Evolutionary conservation across 768 basidiomycete genomes (phyloP), one percentile per base, ranked within the genome.

Genomic region (Panaeolus papilionaceus): DNA sequence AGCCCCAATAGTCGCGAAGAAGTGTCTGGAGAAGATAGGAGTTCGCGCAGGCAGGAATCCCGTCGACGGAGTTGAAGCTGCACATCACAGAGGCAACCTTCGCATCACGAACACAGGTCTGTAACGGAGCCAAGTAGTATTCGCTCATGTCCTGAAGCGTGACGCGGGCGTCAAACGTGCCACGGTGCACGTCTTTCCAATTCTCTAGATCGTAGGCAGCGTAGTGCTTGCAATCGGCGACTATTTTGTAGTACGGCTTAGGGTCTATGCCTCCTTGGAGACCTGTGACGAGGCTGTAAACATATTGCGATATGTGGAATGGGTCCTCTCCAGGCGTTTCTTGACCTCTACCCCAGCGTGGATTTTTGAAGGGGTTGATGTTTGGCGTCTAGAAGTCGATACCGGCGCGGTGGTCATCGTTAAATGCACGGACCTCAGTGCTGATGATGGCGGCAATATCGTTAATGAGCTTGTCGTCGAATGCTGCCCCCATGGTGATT

Each of bases 291-390:
- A 88, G 80, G 69, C 82, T 83, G 72, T 81, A 82, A 20, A 87
- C 86, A 67, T 88, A 89, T 76, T 82, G 82, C 0, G 84, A 73
- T 38, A 84, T 77, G 67, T 83, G 85, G 76, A 81, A 86, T 0
- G 87, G 83, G 61, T 89, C 88, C 75, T 88, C 87, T 64, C 87
- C 87, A 4, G 86, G 87, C 0, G 87, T 88, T 75, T 88, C 88
- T 70, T 88, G 87, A 0, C 87, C 87, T 54, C 87, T 79, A 5
- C 87, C 87, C 87, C 88, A 88, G 11, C 87, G 86, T 47, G 88
- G 87, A 68, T 89, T 87, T 67, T 83, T 87, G 80, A 88, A 88
- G 0, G 87, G 82, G 69, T 83, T 84, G 71, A 83, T 83, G 68
- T 88, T 88, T 6, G 87, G 88, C 0, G 88, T 87, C 72, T 82